These are phyloP conservation scores for Botryotinia convoluta DNA, from an alignment of 2,329 filamentous ascomycete species.

Conservation along the genomic window DNA sequence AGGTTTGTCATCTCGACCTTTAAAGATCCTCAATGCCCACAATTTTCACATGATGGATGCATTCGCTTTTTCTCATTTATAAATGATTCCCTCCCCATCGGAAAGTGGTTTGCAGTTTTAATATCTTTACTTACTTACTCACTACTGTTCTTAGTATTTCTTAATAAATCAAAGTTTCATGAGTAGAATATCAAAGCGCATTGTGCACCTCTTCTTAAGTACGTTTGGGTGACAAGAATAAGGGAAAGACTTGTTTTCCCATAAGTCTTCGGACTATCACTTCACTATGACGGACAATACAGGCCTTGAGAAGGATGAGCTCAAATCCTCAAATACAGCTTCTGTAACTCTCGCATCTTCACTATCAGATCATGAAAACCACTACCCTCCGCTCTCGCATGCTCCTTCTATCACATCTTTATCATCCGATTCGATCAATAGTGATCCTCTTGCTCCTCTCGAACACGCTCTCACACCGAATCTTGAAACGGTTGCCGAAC, in stretches of 20 bases:
- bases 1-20: slow-evolving; percentile 5
- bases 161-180: background rate
- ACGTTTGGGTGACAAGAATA: background rate
- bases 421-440: slow-evolving; percentile 29
- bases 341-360: slow-evolving; percentile 19
- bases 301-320: slow-evolving; percentile 27
- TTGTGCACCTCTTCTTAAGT: background rate
- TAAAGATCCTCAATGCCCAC: background rate
- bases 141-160: background rate
- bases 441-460: slow-evolving; percentile 39
- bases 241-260: background rate
- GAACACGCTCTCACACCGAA: slow-evolving; percentile 42
- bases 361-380: slow-evolving; percentile 26
- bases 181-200: background rate
- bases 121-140: background rate
- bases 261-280: background rate
- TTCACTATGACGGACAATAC: slow-evolving; percentile 24
- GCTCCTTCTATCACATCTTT: slow-evolving; percentile 18
- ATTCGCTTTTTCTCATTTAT: background rate
- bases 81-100: background rate
- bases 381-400: slow-evolving; percentile 20
- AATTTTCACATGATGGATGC: background rate
- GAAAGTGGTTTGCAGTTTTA: background rate
- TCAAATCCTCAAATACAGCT: slow-evolving; percentile 13
- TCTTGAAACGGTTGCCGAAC: slow-evolving; percentile 43